These are phyloP conservation scores for Aspergillus affinis DNA, from an alignment of 495 filamentous ascomycete species.

Conservation along the genomic window DNA sequence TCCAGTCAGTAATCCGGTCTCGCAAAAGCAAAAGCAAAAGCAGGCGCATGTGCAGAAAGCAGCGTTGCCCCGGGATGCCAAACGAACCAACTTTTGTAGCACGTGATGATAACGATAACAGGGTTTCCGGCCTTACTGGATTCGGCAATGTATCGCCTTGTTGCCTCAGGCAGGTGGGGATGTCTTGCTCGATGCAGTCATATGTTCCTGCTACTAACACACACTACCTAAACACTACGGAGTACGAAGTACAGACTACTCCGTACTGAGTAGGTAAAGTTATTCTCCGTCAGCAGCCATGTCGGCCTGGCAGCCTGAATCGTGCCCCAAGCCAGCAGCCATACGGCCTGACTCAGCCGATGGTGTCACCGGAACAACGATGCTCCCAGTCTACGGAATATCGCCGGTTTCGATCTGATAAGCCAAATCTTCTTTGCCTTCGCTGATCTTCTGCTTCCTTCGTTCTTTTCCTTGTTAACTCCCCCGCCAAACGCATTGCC, in stretches of 20 bases:
- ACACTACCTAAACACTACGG: no score
- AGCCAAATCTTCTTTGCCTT: background rate
- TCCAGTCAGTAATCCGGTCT: background rate
- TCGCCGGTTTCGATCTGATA: constrained; percentile 16
- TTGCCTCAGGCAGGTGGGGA: background rate
- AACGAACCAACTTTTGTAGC: constrained; percentile 10
- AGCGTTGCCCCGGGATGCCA: background rate
- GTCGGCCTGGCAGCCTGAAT: background rate
- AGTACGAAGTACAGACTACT: no score
- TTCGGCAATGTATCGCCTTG: background rate
- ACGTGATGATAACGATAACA: constrained; percentile 16
- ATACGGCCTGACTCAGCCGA: background rate
- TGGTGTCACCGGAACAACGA: constrained; percentile 9
- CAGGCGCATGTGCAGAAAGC: background rate
- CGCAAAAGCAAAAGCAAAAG: background rate
- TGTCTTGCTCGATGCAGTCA: no score
- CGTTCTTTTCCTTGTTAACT: background rate
- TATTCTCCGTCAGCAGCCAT: background rate
- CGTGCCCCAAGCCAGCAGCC: no score
- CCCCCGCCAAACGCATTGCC: background rate
- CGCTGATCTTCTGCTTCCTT: background rate
- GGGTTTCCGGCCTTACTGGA: background rate
- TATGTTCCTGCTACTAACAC: no score
- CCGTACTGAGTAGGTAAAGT: background rate
- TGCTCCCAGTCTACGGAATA: constrained; percentile 2